Conservation (phyloP, 495 filamentous ascomycete species). For the Sphaerosporella brunnea region DNA sequence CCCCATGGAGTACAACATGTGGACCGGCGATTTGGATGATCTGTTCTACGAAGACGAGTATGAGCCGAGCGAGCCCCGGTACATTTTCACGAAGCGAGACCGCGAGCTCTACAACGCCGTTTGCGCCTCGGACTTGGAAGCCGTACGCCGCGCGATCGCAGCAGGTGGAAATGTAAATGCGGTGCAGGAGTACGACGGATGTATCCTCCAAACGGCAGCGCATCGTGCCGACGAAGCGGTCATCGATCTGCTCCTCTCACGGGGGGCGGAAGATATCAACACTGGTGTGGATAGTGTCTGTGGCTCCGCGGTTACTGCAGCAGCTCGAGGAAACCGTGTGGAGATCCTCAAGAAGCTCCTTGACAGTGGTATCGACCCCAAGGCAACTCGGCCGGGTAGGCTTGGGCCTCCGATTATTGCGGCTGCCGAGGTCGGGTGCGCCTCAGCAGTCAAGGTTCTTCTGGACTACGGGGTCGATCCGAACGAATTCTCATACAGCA, state of each 20-base stretch:
- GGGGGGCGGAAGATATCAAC: background rate
- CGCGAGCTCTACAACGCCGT: background rate
- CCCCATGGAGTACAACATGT: too few species aligned
- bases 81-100: background rate
- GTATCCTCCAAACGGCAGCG: background rate
- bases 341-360: slow-evolving; percentile 1
- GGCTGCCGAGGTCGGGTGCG: background rate
- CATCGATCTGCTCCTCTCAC: background rate
- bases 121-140: background rate
- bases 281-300: background rate
- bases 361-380: background rate
- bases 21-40: background rate
- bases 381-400: background rate
- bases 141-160: background rate
- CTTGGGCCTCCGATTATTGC: background rate
- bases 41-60: background rate
- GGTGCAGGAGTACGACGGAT: background rate
- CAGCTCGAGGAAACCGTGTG: background rate
- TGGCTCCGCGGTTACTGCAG: background rate
- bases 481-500: background rate
- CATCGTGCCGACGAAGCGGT: background rate
- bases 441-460: background rate
- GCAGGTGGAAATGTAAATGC: background rate
- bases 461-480: background rate
- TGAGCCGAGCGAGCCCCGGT: background rate